These are phyloP conservation scores for Pseudofabraea citricarpa DNA, from an alignment of 2,329 filamentous ascomycete species.

Conservation along the genomic window DNA sequence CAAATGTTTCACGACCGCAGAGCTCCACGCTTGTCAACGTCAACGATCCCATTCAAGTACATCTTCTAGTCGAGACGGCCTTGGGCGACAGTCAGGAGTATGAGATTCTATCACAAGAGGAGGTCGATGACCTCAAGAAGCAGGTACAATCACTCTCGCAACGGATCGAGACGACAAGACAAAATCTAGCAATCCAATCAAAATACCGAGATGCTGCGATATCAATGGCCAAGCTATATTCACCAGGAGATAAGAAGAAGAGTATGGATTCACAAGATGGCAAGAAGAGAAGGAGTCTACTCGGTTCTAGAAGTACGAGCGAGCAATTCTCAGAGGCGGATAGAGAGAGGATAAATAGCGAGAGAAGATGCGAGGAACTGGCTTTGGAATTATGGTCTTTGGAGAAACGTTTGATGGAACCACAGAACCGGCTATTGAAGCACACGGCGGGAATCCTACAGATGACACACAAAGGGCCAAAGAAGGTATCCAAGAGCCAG, in stretches of 20 bases:
- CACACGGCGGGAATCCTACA: constrained; percentile 93
- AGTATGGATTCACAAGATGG: constrained; percentile 44
- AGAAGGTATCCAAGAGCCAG: constrained; percentile 37
- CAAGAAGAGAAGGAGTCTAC: constrained; percentile 42
- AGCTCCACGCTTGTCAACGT: constrained; percentile 56
- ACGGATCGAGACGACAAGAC: constrained; percentile 75
- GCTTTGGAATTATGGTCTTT: constrained; percentile 74
- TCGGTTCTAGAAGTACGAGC: constrained; percentile 37
- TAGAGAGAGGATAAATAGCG: constrained; percentile 67
- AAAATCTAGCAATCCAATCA: constrained; percentile 82
- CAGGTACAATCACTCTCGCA: constrained; percentile 67
- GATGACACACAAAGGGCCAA: constrained; percentile 75
- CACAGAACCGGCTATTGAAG: constrained; percentile 72
- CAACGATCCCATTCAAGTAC: constrained; percentile 75
- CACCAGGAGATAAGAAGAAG: constrained; percentile 50
- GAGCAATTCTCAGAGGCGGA: constrained; percentile 52
- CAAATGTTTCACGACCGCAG: constrained; percentile 46
- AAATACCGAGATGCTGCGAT: constrained; percentile 93
- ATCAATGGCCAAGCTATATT: constrained; percentile 78
- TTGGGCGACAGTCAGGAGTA: constrained; percentile 82
- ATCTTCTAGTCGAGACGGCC: constrained; percentile 89
- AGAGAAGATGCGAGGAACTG: constrained; percentile 80
- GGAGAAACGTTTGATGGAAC: constrained; percentile 70
- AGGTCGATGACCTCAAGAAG: constrained; percentile 88
- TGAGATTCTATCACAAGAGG: constrained; percentile 83